Evolutionary conservation across 192 early-diverging fungal genomes (phyloP), one percentile per base, ranked within the genome.

Genomic region (Backusella parvicylindrica): DNA sequence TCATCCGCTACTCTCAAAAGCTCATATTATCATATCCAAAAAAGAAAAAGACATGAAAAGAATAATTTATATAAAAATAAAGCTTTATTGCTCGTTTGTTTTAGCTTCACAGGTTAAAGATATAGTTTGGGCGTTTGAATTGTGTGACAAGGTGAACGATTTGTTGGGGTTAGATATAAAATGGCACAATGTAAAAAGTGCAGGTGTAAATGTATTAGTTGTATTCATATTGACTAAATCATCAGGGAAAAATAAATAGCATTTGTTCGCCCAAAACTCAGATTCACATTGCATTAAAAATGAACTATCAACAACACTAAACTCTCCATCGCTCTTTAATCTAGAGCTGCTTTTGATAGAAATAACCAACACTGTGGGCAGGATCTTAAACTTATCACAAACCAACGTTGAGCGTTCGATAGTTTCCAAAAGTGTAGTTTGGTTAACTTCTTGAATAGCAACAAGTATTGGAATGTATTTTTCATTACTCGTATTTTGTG

Each of bases 281-380:
- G 67, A 68, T 68, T 68, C 38, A 13, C 35, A 68, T 68, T 37
- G 67, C 28, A 41, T 70, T 38, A 47, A 70, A 70, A 70, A 70
- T 67, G 65, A 21, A 38, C 37, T n/a, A n/a, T 67, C 65, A 67
- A 35, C 37, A 67, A 67, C 36, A 67, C 35, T 26, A 38, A 67
- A 67, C 36, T 67, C 65, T 4, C 36, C 65, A 38, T 38, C 18
- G 36, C 37, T 67, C 35, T 38, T 67, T 38, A 38, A 4, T 3
- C 18, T 38, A 38, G 65, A 67, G 60, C 60, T 64, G 60, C 60
- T 64, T 64, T 64, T 32, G 26, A 9, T 64, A 67, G 65, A 38
- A 8, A 67, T 67, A 2, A 67, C 18, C 65, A 67, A 67, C 21
- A 67, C 65, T 35, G 18, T 67, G 6, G 65, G 65, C 6, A 38